phyloP scores from a whole-genome alignment of 2,329 filamentous ascomycete species.

The Scolecobasidium constrictum region DNA sequence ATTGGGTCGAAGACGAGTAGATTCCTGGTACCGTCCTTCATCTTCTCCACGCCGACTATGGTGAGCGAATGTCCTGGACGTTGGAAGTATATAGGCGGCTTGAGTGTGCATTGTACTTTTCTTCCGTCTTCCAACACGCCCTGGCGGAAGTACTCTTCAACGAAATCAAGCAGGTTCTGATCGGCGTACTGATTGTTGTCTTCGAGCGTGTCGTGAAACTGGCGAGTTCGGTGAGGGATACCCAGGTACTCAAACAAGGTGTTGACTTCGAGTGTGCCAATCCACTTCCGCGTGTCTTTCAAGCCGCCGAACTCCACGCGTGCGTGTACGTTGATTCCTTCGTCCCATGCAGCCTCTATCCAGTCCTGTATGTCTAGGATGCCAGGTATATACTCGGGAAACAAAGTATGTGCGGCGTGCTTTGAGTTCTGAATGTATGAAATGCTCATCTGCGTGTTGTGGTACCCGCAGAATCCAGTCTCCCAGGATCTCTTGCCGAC shows the following conservation, averaged over 20 bases:
- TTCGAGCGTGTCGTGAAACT: conserved; percentile 33
- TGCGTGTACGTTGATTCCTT: conserved; percentile 65
- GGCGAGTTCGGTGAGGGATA: conserved; percentile 45
- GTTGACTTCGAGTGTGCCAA: conserved; percentile 82
- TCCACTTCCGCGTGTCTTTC: conserved; percentile 82
- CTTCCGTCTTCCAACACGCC: conserved; percentile 1
- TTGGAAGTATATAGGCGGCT: conserved; percentile 85
- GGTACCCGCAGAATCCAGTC: conserved; percentile 88
- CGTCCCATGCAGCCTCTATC: conserved; percentile 83
- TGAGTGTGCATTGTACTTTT: conserved; percentile 55
- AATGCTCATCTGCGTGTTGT: conserved; percentile 85
- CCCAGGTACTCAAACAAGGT: conserved; percentile 62
- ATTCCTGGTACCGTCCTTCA: conserved; percentile 50
- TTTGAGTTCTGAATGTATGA: conserved; percentile 60
- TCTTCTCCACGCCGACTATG: conserved; percentile 72
- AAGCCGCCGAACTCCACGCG: conserved; percentile 79
- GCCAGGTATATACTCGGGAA: conserved; percentile 53
- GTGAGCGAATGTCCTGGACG: conserved; percentile 86
- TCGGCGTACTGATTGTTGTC: conserved; percentile 37
- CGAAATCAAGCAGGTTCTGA: conserved; percentile 49
- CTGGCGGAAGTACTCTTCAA: conserved; percentile 61
- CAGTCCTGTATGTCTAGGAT: conserved; percentile 75
- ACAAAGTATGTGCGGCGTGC: conserved; percentile 46
- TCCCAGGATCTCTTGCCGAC: conserved; percentile 71
- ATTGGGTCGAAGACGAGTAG: conserved; percentile 84